Base-by-base conservation (phyloP, 139 green algal species). In the Chlamydomonas incerta region DNA sequence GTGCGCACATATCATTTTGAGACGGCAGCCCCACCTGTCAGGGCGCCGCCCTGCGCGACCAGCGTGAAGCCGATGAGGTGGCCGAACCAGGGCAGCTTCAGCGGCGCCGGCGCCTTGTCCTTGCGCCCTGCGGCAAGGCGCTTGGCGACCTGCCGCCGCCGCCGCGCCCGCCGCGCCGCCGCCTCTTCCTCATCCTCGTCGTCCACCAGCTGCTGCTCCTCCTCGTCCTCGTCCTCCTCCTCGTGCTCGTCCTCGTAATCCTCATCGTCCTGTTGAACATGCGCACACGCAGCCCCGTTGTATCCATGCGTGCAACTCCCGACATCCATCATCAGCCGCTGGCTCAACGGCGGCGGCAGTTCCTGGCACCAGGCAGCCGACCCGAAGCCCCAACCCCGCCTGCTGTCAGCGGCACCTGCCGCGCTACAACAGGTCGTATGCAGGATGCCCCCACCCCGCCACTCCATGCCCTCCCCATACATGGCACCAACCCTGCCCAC, bases 31-130 rank as follows among this genome's bases (percentile, higher is more conserved):
- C 41, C 74, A 82, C 74, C 74, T 11, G 58, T 82, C 33, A 82
- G 35, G 24, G 13, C 24, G 63, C 62, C 77, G 63, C 63, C 77
- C 37, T 83, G 41, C 20, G 52, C n/a, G 24, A 83, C 63, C 9
- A 83, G 46, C 9, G 33, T 24, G 26, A 89, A 88, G 35, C 90
- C 90, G 35, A 90, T 68, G 26, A 96, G 80, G 18, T 84, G 74
- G 28, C 95, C 94, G 85, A 96, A 94, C 93, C 94, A 97, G 17
- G 95, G 93, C 81, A 97, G 71, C 52, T 62, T 87, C 31, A 74
- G 10, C 2, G 34, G 60, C 15, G 4, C 62, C 8, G 55, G 69
- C 35, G 10, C 17, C 67, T 74, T 80, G 65, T 35, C 28, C 28
- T 11, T n/a, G 68, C 24, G 24, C 50, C 55, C 57, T 76, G 57